Conservation (phyloP, 2,329 filamentous ascomycete species). For the Pezicula neosporulosa region DNA sequence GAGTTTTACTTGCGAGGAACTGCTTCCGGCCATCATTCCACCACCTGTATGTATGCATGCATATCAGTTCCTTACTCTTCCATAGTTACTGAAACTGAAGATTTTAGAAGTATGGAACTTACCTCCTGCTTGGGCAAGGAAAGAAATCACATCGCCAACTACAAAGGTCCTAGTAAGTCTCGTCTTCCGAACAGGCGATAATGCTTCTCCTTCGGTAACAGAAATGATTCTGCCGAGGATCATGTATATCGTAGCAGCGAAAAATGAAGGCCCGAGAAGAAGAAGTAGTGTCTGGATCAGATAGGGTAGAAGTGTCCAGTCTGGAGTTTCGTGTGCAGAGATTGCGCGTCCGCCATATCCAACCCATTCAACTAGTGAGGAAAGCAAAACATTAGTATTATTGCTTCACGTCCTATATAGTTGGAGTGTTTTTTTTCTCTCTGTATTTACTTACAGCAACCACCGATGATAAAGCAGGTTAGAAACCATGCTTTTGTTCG, state of each 20-base stretch:
- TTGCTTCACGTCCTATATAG: neutral
- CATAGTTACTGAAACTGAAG: neutral
- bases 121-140: constrained; percentile 32
- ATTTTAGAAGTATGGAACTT: neutral
- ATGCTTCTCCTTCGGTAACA: constrained; percentile 17
- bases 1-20: constrained; percentile 12
- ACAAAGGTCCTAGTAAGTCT: constrained; percentile 44
- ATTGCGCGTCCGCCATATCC: constrained; percentile 27
- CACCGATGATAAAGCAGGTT: constrained; percentile 43
- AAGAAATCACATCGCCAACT: constrained; percentile 37
- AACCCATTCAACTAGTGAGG: constrained; percentile 30
- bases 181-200: constrained; percentile 30
- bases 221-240: too few relatives aligned
- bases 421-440: neutral
- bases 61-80: neutral
- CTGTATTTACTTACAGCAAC: constrained; percentile 34
- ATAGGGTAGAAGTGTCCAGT: constrained; percentile 21
- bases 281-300: constrained; percentile 29
- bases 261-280: constrained; percentile 32
- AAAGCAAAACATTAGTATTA: too few relatives aligned
- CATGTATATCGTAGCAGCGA: constrained; percentile 28
- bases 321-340: constrained; percentile 14
- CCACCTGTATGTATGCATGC: constrained; percentile 17
- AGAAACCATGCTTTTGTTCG: constrained; percentile 41
- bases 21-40: constrained; percentile 22